phyloP scores from a whole-genome alignment of 306 rosid species.

The Inga oerstediana region DNA sequence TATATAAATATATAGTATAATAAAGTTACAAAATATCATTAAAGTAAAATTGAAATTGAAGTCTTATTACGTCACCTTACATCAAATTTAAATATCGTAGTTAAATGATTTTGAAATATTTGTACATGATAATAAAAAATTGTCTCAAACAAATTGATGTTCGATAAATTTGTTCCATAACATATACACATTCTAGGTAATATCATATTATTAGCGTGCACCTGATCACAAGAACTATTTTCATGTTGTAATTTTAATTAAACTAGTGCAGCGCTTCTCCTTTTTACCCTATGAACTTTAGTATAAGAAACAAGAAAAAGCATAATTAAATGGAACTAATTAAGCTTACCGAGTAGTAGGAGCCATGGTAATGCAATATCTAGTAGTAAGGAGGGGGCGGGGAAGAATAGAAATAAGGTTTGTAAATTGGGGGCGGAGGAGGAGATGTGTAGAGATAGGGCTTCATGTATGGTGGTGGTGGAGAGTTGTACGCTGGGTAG shows the following conservation, averaged over 20 bases:
- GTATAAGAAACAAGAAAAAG: not conserved
- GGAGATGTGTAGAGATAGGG: not conserved
- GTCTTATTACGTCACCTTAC: not conserved
- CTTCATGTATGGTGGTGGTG: conserved; percentile 27
- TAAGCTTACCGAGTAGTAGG: conserved; percentile 42
- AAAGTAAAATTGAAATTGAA: not conserved
- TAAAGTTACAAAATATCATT: not conserved
- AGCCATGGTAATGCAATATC: conserved; percentile 30
- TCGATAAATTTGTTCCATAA: not conserved
- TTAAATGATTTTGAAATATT: not conserved
- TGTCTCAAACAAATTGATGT: not conserved
- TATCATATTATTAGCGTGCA: not conserved
- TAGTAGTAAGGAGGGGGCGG: conserved; percentile 81
- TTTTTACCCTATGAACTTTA: not conserved
- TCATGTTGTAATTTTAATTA: not conserved
- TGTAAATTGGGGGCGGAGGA: not conserved
- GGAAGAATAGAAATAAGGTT: conserved; percentile 40
- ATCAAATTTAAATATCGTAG: not conserved
- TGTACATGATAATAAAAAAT: not conserved
- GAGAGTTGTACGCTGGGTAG: conserved; percentile 30
- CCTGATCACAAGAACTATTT: too few species aligned
- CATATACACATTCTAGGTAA: not conserved
- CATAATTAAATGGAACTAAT: not conserved
- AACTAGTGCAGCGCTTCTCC: not conserved
- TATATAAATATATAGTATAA: not conserved